Evolutionary conservation across 352 stramenopile genomes (phyloP).

Genomic region (Blastocystis sp.): DNA sequence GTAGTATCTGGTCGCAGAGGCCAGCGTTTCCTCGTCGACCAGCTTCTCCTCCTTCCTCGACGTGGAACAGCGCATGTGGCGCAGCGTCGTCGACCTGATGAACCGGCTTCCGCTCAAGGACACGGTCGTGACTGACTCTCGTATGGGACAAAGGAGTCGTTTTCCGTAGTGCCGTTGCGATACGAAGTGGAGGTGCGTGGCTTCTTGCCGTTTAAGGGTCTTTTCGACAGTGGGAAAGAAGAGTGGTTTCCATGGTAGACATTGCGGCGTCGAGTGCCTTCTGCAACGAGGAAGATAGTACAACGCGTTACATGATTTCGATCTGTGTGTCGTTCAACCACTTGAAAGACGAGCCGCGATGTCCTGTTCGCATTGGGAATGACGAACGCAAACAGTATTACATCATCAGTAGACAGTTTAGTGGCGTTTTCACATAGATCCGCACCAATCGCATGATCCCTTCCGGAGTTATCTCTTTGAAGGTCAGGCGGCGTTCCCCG

Average conservation of each 20-base stretch:
- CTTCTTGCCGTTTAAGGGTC: slow-evolving; percentile 1
- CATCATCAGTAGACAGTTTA: not conserved
- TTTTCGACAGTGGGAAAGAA: not conserved
- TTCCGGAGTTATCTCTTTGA: not conserved
- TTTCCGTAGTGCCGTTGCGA: not conserved
- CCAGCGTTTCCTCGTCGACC: not conserved
- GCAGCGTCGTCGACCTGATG: not conserved
- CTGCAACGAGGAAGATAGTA: not conserved
- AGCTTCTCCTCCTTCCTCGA: not conserved
- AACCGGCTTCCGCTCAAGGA: slow-evolving; percentile 21
- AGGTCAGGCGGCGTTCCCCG: not conserved
- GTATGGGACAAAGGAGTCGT: not conserved
- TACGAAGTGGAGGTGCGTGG: slow-evolving; percentile 44
- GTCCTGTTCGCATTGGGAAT: not conserved
- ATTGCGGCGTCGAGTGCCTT: not conserved
- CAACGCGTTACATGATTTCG: not conserved
- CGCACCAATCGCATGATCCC: not conserved
- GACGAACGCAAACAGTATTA: not conserved
- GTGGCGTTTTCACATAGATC: not conserved
- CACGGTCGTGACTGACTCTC: not conserved
- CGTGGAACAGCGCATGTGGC: not conserved
- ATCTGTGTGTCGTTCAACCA: not conserved
- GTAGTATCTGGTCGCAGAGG: slow-evolving; percentile 21
- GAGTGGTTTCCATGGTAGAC: not conserved
- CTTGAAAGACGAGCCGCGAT: not conserved